These are phyloP conservation scores for Xylariales sp. DNA, from an alignment of 2,329 filamentous ascomycete genomes.

Conservation along the genomic window DNA sequence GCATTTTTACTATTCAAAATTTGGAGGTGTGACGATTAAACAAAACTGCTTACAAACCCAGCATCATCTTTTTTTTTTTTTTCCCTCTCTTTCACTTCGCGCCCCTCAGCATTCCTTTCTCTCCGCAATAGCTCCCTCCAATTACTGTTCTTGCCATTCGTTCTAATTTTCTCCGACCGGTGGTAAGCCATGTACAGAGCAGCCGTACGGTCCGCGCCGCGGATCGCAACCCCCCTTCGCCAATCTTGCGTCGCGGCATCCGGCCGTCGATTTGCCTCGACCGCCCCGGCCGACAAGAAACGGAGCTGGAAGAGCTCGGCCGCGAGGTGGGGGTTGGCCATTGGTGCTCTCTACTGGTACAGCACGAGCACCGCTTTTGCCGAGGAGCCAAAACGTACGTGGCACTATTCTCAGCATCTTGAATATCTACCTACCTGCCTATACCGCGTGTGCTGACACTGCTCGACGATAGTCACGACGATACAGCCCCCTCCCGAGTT, in stretches of 20 bases:
- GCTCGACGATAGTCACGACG: slow-evolving; percentile 42
- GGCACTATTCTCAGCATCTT: slow-evolving; percentile 24
- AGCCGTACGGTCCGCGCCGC: slow-evolving; percentile 61
- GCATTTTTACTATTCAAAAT: slow-evolving; percentile 14
- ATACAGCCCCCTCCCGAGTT: slow-evolving; percentile 62
- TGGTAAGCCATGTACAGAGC: slow-evolving; percentile 62
- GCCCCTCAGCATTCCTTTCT: no score
- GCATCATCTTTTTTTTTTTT: slow-evolving; percentile 16
- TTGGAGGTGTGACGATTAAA: slow-evolving; percentile 20
- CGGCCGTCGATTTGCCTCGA: slow-evolving; percentile 65
- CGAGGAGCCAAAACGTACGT: slow-evolving; percentile 80
- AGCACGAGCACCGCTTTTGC: slow-evolving; percentile 90
- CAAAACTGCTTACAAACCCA: slow-evolving; percentile 33
- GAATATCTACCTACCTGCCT: background rate
- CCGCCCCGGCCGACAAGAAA: slow-evolving; percentile 70
- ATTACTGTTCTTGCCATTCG: slow-evolving; percentile 8
- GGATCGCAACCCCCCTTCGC: slow-evolving; percentile 58
- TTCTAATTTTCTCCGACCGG: background rate
- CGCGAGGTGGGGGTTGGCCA: slow-evolving; percentile 79
- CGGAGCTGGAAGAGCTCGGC: slow-evolving; percentile 84
- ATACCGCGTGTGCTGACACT: slow-evolving; percentile 14
- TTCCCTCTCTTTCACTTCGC: no score
- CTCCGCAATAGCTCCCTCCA: background rate
- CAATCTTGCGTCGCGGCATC: slow-evolving; percentile 53
- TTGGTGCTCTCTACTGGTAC: slow-evolving; percentile 88